Base-by-base conservation (phyloP, 306 rosid genomes). In the Mucuna pruriens region DNA sequence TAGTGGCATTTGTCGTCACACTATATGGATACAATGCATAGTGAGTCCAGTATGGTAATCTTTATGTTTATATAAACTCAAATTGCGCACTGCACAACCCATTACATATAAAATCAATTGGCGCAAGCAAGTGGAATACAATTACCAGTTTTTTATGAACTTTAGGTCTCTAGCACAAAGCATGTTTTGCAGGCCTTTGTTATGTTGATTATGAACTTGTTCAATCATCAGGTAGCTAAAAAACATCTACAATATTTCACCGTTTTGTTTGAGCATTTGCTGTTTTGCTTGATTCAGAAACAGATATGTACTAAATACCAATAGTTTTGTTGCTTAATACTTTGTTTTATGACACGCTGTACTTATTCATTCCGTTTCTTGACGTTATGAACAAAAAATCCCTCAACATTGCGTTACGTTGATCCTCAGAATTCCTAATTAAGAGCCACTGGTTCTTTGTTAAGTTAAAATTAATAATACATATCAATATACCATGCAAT, bases 91-190 rank as follows among this genome's bases (percentile, higher is more conserved):
- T 39, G 51, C 72, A n/a, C 55, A 5, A 42, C 6, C 66, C 40
- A 36, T 33, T 31, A 49, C 61, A 54, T 40, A 54, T 64, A 19
- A 29, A 58, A 38, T 61, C 77, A 57, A 29, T 45, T 39, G 68
- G 49, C 38, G 61, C 82, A 66, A 63, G 77, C 80, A 52, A 78
- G 62, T 81, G 81, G 44, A 23, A 68, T 71, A 57, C 7, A 64
- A 49, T 76, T 85, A 76, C 68, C 52, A 39, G 26, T 29, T 3
- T 51, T 61, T 60, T 62, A 39, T 29, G 34, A 17, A 49, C 5
- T 31, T 31, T 5, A 38, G 23, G 36, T 54, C 44, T 71, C 38
- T 55, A 13, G 40, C 38, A 39, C 76, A 15, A 52, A 62, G 9
- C 69, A 54, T 63, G 67, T 76, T 52, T 29, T 67, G 9, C 61